Base-by-base conservation (phyloP, 768 basidiomycete species). In the Mycena epipterygia region DNA sequence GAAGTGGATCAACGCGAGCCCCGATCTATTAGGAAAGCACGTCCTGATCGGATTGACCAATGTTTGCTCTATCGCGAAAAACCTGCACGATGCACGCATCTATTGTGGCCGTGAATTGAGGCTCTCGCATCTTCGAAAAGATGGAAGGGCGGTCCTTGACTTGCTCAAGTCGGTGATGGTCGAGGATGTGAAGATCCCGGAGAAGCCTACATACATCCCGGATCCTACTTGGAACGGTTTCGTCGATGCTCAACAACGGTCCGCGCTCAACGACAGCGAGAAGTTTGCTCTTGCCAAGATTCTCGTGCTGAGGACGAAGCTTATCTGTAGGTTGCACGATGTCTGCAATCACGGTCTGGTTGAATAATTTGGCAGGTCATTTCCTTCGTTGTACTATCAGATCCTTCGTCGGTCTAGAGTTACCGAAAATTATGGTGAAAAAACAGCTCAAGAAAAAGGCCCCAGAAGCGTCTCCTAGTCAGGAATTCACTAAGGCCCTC, bases 51-150 rank as follows among this genome's bases (percentile, higher is more conserved):
- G 65, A 6, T 25, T 75, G 21, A 32, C 68, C 29, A 51, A 67
- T 25, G 72, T 52, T 7, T 73, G 74, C 39, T 42, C 74, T 14
- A 71, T 73, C 14, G 68, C 72, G 13, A 48, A 37, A 19, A 73
- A 75, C 16, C 42, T 75, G 19, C 70, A 75, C 27, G 65, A 73
- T 21, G 44, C 74, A 16, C 57, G 74, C 21, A 23, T 52, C 5
- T 73, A 73, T 30, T 75, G 69, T 37, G 51, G 21, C 4, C 44
- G 49, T 17, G 66, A 70, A 29, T 37, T 75, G 42, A 65, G 48
- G 25, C 44, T 75, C 21, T 35, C 52, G 12, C 52, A 32, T 44
- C 63, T 72, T 21, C 63, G 39, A 14, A 13, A 46, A 21, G 60
- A 72, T 42, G 61, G 65, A 0, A 21, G 48, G 25, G 44, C 55